These are phyloP conservation scores for Dactylellina leptospora DNA, from an alignment of 2,329 filamentous ascomycete genomes.

Conservation along the genomic window DNA sequence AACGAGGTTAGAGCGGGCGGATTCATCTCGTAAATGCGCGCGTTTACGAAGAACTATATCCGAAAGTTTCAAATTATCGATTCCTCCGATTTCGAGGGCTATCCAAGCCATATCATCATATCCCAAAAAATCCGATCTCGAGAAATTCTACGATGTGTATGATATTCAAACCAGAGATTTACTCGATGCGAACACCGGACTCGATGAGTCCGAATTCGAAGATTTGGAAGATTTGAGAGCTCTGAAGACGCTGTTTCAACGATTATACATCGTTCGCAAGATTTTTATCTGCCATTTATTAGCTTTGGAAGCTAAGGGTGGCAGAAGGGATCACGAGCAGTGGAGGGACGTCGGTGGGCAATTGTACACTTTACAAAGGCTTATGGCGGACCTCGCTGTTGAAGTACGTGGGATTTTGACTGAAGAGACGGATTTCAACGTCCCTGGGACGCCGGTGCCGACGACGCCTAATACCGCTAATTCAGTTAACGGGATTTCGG, in stretches of 20 bases:
- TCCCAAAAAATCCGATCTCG: constrained; percentile 80
- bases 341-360: constrained; percentile 82
- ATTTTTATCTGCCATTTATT: constrained; percentile 88
- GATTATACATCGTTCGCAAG: constrained; percentile 81
- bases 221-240: constrained; percentile 80
- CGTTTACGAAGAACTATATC: constrained; percentile 80
- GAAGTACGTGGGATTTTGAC: constrained; percentile 74
- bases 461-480: constrained; percentile 65
- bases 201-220: constrained; percentile 73
- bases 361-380: constrained; percentile 71
- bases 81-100: constrained; percentile 76
- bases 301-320: constrained; percentile 82
- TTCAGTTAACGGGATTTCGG: constrained; percentile 17
- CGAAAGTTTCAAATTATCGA: constrained; percentile 73
- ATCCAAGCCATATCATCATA: constrained; percentile 75
- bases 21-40: constrained; percentile 79
- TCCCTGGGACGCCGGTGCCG: constrained; percentile 68
- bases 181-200: constrained; percentile 72
- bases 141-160: constrained; percentile 92
- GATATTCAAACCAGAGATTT: constrained; percentile 79
- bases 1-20: constrained; percentile 84
- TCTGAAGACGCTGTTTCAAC: constrained; percentile 81
- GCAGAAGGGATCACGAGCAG: constrained; percentile 76
- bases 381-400: constrained; percentile 71
- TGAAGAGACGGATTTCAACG: constrained; percentile 74